These are phyloP conservation scores for Xerocomellus dryophilus DNA, from an alignment of 768 basidiomycete genomes.

Conservation along the genomic window DNA sequence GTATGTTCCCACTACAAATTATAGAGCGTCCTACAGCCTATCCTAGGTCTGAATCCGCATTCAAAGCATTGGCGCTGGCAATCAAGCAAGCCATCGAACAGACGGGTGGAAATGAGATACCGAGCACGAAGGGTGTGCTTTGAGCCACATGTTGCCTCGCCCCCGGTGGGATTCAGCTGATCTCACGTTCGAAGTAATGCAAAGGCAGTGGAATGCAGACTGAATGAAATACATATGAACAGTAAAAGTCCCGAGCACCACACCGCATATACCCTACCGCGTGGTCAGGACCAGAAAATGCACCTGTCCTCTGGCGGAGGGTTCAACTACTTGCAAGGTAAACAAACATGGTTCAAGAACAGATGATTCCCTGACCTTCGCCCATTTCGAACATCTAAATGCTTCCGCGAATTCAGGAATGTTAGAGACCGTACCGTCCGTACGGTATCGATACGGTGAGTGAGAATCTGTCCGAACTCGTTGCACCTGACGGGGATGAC, in stretches of 20 bases:
- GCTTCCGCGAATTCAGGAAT: slow-evolving; percentile 86
- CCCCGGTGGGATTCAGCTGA: background rate
- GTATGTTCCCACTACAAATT: slow-evolving; percentile 41
- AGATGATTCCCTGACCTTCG: slow-evolving; percentile 53
- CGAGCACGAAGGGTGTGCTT: slow-evolving; percentile 95
- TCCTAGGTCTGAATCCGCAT: slow-evolving; percentile 88
- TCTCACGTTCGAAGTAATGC: background rate
- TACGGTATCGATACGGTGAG: slow-evolving; percentile 74
- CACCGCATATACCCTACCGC: slow-evolving; percentile 1
- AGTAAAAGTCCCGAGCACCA: slow-evolving; percentile 2
- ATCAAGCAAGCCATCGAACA: slow-evolving; percentile 91
- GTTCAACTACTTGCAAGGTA: slow-evolving; percentile 53
- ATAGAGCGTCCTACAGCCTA: background rate
- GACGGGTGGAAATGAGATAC: slow-evolving; percentile 87
- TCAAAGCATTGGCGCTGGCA: slow-evolving; percentile 95
- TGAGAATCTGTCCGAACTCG: slow-evolving; percentile 87
- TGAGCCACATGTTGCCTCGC: slow-evolving; percentile 26
- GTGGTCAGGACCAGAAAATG: slow-evolving; percentile 65
- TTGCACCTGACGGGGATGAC: slow-evolving; percentile 48
- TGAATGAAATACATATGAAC: slow-evolving; percentile 20
- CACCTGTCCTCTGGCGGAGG: slow-evolving; percentile 79
- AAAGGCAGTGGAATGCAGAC: background rate
- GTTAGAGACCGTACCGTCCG: slow-evolving; percentile 84
- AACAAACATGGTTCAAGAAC: background rate
- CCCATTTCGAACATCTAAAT: slow-evolving; percentile 74